Percentiles rank a stretch among this genome's conserved stretches.
Evolutionary conservation across 2,329 filamentous ascomycete species (phyloP).

Genomic region (Stachybotrys chartarum): DNA sequence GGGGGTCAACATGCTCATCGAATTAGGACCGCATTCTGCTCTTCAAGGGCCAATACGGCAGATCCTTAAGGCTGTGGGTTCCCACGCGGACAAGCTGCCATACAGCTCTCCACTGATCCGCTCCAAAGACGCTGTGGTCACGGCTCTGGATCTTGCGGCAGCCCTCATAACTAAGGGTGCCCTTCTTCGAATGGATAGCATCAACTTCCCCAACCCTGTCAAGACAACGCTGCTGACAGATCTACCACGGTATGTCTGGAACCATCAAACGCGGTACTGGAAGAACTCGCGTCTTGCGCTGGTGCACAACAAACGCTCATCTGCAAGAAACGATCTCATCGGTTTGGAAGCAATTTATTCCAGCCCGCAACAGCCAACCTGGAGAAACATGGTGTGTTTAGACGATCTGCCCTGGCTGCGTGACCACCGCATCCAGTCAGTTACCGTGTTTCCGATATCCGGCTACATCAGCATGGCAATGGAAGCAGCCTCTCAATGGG

Average conservation of each 20-base stretch:
- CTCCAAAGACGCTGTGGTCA: constrained; percentile 40
- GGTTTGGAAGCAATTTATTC: constrained; percentile 36
- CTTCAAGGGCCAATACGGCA: constrained; percentile 43
- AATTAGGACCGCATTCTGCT: constrained; percentile 42
- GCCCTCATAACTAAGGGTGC: constrained; percentile 38
- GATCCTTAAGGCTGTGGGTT: constrained; percentile 36
- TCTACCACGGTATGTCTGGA: constrained; percentile 40
- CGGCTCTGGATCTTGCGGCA: constrained; percentile 34
- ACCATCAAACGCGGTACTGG: constrained; percentile 38
- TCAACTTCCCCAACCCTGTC: constrained; percentile 30
- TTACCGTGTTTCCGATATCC: constrained; percentile 47
- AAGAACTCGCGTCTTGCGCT: constrained; percentile 36
- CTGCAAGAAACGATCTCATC: constrained; percentile 36
- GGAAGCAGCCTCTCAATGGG: constrained; percentile 34
- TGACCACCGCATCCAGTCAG: constrained; percentile 50
- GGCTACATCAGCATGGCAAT: constrained; percentile 45
- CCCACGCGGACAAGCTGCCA: constrained; percentile 31
- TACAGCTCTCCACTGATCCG: constrained; percentile 42
- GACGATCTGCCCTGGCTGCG: constrained; percentile 50
- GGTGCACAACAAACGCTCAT: constrained; percentile 31
- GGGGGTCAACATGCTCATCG: constrained; percentile 21
- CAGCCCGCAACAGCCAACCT: constrained; percentile 37
- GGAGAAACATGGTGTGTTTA: constrained; percentile 39
- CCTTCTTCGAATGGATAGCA: constrained; percentile 32
- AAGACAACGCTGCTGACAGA: constrained; percentile 28